Base-by-base conservation (phyloP, 106 monocot genomes). In the Dioscorea zingiberensis region DNA sequence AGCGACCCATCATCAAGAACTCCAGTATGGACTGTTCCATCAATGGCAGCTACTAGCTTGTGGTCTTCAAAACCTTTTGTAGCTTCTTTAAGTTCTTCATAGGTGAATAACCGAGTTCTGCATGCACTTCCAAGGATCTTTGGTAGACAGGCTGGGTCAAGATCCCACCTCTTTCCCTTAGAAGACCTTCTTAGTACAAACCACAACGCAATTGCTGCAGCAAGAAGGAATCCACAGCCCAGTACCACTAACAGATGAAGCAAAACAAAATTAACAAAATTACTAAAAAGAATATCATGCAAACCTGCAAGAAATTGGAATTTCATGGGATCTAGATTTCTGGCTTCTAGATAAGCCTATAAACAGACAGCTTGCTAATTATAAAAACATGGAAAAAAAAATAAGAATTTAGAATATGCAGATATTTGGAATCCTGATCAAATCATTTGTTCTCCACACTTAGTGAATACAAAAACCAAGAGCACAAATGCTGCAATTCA, bases 21-120 rank as follows among this genome's bases (percentile, higher is more conserved):
- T 67, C 90, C 90, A 3, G 72, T 59, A 38, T 82, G 74, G 23
- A 84, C 66, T 28, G 79, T 68, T 58, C 77, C 79, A 54, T 84
- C 84, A 26, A 64, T 38, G 25, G 69, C 8, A 12, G 64, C 73
- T 25, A 78, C 21, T 3, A 81, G 49, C 62, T 86, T 80, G 24
- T 76, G 81, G 6, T 70, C 64, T 26, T 81, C 74, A 62, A 90
- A 90, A 54, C 81, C 75, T 18, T 78, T 82, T 27, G 84, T 87
- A n/a, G 94, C 94, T 58, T 94, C 80, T 17, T 82, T 78, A 44
- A 94, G 79, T 67, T 94, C 84, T 69, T 85, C 65, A 60, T 94
- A 94, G 11, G 87, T 84, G 67, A 90, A 94, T 21, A 68, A 60
- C 11, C 75, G 64, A 23, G 74, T 64, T 19, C 51, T 25, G n/a